Conservation (phyloP, 257 asterid genomes). For the Solanum raphanifolium region DNA sequence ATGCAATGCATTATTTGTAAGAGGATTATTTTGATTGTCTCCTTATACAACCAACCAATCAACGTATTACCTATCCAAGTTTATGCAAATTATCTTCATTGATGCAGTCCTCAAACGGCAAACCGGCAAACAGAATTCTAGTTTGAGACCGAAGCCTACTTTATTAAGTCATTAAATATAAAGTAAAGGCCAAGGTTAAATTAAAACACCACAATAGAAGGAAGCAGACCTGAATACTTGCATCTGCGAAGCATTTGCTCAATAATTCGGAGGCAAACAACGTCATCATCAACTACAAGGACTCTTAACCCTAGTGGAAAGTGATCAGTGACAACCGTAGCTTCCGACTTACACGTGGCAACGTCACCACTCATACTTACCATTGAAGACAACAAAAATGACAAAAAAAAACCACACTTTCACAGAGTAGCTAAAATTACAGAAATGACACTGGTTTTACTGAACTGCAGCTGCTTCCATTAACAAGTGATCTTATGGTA, state of each 20-base stretch:
- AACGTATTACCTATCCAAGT: background rate
- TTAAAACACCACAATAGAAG: background rate
- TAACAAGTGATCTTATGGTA: background rate
- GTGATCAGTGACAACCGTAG: slow-evolving; percentile 38
- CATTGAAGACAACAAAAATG: background rate
- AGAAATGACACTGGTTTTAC: background rate
- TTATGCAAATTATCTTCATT: background rate
- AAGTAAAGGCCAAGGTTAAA: background rate
- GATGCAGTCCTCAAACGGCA: background rate
- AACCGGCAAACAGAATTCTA: background rate
- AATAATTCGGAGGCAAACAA: slow-evolving; percentile 47
- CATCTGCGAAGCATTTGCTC: slow-evolving; percentile 77
- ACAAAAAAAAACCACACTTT: background rate
- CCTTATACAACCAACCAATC: background rate
- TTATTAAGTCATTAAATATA: background rate
- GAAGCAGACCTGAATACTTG: slow-evolving; percentile 21
- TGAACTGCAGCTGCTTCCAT: background rate
- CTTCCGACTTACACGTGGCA: slow-evolving; percentile 3
- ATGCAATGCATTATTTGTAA: background rate
- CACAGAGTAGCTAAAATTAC: background rate
- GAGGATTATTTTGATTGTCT: background rate
- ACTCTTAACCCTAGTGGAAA: slow-evolving; percentile 77
- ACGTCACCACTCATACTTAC: background rate
- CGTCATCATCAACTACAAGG: slow-evolving; percentile 67
- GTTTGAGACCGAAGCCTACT: background rate